These are phyloP conservation scores for Mucor velutinosus DNA, from an alignment of 371 early-diverging fungal species.

Conservation along the genomic window DNA sequence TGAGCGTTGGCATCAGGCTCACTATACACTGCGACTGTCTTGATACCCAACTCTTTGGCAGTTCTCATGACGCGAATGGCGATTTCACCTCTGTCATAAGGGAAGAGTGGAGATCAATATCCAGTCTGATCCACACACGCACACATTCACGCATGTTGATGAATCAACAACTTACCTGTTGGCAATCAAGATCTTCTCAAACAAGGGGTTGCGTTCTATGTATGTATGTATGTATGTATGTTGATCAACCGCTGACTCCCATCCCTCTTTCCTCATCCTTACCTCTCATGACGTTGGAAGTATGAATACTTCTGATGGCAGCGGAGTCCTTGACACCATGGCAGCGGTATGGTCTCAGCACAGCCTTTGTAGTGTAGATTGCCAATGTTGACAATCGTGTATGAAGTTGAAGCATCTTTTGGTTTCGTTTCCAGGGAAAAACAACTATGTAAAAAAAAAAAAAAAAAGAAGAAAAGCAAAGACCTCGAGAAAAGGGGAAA, in stretches of 20 bases:
- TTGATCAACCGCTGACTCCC: background rate
- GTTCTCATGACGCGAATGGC: conserved; percentile 89
- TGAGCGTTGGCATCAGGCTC: conserved; percentile 83
- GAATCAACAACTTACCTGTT: conserved; percentile 59
- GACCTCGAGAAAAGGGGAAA: background rate
- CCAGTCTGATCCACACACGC: background rate
- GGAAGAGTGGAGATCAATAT: background rate
- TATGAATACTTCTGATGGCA: conserved; percentile 8
- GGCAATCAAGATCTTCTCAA: conserved; percentile 87
- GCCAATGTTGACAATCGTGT: conserved; percentile 7
- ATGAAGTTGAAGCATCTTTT: conserved; percentile 10
- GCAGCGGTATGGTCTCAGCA: conserved; percentile 1
- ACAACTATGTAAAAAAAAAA: background rate
- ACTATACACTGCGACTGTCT: conserved; percentile 57
- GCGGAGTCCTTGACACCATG: conserved; percentile 9
- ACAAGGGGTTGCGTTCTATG: conserved; percentile 68
- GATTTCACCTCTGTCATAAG: conserved; percentile 72
- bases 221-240: conserved; percentile 10
- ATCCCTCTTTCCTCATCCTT: background rate
- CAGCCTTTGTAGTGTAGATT: background rate
- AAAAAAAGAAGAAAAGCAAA: background rate
- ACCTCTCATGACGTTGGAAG: conserved; percentile 8
- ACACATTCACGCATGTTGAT: background rate
- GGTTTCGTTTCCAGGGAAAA: background rate
- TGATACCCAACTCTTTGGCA: conserved; percentile 59